Base-by-base conservation (phyloP, 345 rosid species). In the Brassica rapa region DNA sequence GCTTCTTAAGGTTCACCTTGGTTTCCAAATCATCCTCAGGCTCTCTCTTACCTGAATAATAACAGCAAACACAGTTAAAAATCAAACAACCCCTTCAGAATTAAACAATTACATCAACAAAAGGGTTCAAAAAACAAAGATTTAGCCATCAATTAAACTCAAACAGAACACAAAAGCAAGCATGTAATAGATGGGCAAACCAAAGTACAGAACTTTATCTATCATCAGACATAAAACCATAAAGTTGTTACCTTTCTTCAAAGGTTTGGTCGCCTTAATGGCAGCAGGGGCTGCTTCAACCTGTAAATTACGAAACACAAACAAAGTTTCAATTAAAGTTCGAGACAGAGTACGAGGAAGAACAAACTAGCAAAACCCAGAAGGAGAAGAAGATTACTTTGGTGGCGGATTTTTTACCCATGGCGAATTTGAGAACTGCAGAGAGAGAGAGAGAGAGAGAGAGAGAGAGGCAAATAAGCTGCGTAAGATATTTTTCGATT, bases 381-480 rank as follows among this genome's bases (percentile, higher is more conserved):
- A 27, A 27, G 66, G 8, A 27, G 41, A 14, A 49, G 41, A 62
- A 43, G 51, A 5, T 16, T 76, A 87, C 91, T 56, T 84, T 80
- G 73, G 85, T 1, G 62, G 86, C 73, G 33, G 90, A 84, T 71
- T 89, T 89, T 83, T 89, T 89, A 23, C 82, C 93, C 93, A 89
- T 89, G 71, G 75, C 46, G 51, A 56, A 19, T 32, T 16, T 57
- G 37, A 21, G 49, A 49, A 27, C 66, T 76, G 62, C 4, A 27
- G 30, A 27, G 30, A 27, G 30, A 19, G 19, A 19, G 19, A 19
- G 21, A 19, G 21, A 19, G 21, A 19, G 21, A 19, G 21, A 19
- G 21, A 19, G 21, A 19, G 21, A 19, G 21, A 19, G 21, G 21
- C 21, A 19, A 19, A 19, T 19, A 19, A 66, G 83, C 83, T 60